Base-by-base conservation (phyloP, 352 stramenopile genomes). In the Phytophthora cryptogea region DNA sequence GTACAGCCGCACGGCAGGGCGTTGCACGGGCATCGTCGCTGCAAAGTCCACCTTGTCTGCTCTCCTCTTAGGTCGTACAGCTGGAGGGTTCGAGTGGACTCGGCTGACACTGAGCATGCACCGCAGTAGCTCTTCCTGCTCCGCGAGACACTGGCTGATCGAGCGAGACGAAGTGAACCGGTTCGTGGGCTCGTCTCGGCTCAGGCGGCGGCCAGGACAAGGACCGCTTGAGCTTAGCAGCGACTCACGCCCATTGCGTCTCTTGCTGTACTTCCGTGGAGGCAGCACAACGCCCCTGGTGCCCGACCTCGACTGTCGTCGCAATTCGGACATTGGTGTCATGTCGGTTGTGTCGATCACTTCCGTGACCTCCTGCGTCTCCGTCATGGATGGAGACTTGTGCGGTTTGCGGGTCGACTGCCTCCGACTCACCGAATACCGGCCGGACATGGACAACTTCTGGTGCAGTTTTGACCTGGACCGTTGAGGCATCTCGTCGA, bases 321-420 rank as follows among this genome's bases (percentile, higher is more conserved):
- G 49, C 8, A 66, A 42, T 41, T 72, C 58, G 5, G 66, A 71
- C 27, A 69, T 65, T 32, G 69, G 58, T 28, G 69, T 56, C 76
- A 83, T 83, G 17, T 83, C 67, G 30, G 59, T 79, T 26, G 76
- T 85, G 47, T 85, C 76, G 17, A 83, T 80, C 14, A 80, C 73
- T 43, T 85, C 76, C 3, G 68, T 61, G 28, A 83, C 52, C 17
- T 76, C 71, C 13, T 66, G 46, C 35, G 59, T 64, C 10, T 60
- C 52, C 1, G 23, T 7, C 31, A 40, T 28, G 26, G 30, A n/a
- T 32, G 37, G 4, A 14, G 23, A 32, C 31, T 50, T 39, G 14
- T 57, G 23, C 23, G 53, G 60, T 35, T 65, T 66, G 2, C 45
- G 44, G n/a, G 32, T 36, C 44, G 52, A 60, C 13, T 70, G 37